These are phyloP conservation scores for Byssothecium circinans DNA, from an alignment of 2,329 filamentous ascomycete genomes.

Conservation along the genomic window DNA sequence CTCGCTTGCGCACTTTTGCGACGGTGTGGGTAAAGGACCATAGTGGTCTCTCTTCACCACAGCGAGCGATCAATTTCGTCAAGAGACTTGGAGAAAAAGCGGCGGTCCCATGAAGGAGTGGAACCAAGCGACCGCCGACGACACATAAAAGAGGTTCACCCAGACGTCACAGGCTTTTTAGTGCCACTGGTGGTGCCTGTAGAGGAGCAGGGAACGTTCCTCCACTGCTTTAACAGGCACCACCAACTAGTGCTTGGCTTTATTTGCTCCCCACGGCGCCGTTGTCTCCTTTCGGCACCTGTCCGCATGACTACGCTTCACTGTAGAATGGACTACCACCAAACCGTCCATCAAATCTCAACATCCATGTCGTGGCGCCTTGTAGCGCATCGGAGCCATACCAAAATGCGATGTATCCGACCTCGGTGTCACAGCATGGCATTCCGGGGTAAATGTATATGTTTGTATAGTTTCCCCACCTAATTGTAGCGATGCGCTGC, in stretches of 20 bases:
- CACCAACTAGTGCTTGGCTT: neutral
- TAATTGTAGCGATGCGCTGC: constrained; percentile 3
- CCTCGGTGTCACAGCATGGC: neutral
- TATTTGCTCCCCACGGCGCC: constrained; percentile 2
- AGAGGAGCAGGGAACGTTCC: constrained; percentile 7
- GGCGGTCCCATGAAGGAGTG: too few species aligned
- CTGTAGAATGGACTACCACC: too few species aligned
- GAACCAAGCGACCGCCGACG: too few species aligned
- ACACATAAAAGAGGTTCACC: too few species aligned
- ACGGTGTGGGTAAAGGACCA: too few species aligned
- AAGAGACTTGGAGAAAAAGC: too few species aligned
- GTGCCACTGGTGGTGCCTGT: too few species aligned
- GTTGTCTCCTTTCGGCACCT: too few species aligned
- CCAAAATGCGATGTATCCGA: constrained; percentile 2
- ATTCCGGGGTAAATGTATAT: neutral
- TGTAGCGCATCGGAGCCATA: constrained; percentile 2
- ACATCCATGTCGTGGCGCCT: neutral
- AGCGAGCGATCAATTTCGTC: too few species aligned
- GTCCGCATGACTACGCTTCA: too few species aligned
- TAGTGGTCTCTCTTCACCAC: too few species aligned
- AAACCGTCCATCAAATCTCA: neutral
- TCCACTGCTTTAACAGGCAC: constrained; percentile 15
- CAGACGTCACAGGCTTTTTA: neutral
- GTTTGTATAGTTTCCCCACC: constrained; percentile 3
- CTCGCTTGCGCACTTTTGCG: too few species aligned